Base-by-base conservation (phyloP, 805 yeast species). In the Ogataea pini region DNA sequence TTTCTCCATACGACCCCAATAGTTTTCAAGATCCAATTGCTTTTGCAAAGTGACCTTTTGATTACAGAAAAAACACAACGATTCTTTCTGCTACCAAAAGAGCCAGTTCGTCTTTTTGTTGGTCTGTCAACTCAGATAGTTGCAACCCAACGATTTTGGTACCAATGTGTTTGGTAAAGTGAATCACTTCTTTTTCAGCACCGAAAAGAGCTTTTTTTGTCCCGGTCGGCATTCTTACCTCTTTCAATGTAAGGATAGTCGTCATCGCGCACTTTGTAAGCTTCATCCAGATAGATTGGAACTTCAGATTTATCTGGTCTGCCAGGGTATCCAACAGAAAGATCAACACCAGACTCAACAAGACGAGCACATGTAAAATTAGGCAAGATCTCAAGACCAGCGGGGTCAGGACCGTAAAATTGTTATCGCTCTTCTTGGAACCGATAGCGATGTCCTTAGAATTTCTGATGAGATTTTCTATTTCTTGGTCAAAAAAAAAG, bases 41-140 rank as follows among this genome's bases (percentile, higher is more conserved):
- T 67, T 68, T 56, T 70, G 70, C 25, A 75, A 72, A 33, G 68
- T 49, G 37, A 74, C 60, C 45, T 73, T 75, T 59, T 75, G 80
- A 51, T 73, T 71, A 45, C 76, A 58, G 68, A 76, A 75, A 56
- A 76, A n/a, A 75, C 14, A 76, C 80, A 36, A 75, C 79, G n/a
- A 69, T 71, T 53, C 80, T 67, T 59, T 73, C 77, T 28, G 78
- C 75, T 27, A 74, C 61, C 40, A 76, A 59, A 9, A 74, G 60
- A 4, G 79, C 79, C 47, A 76, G 65, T 58, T 76, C 78, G 57
- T 76, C 77, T 44, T 60, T 64, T 58, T 76, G 79, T 55, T 64
- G 48, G 48, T 73, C 72, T 33, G 61, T 67, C 46, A 76, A 60
- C 20, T 73, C 75, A 2, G 64, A 56, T 37, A 76, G 59, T 56